phyloP scores from a whole-genome alignment of 2,329 filamentous ascomycete genomes.

The Orbilia oligospora region DNA sequence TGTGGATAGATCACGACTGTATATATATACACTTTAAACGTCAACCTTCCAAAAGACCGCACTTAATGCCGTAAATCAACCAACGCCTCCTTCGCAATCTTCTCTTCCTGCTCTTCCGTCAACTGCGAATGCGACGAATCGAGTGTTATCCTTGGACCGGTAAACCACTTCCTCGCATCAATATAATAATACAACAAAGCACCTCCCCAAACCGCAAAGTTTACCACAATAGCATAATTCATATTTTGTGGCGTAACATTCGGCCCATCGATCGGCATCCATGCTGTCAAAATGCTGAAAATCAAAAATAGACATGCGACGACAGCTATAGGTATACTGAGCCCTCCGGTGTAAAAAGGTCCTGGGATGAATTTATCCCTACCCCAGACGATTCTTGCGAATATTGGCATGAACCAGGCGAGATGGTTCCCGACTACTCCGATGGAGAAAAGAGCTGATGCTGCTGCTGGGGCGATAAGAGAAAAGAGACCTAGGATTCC shows the following conservation, averaged over 20 bases:
- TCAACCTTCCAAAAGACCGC: neutral
- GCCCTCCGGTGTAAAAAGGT: constrained; percentile 73
- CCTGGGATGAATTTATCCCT: constrained; percentile 73
- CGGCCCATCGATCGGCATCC: constrained; percentile 74
- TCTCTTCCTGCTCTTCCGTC: constrained; percentile 62
- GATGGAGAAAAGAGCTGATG: constrained; percentile 74
- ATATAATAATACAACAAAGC: constrained; percentile 73
- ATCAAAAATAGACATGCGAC: constrained; percentile 72
- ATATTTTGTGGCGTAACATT: constrained; percentile 70
- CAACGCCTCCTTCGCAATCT: constrained; percentile 63
- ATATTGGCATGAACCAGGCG: constrained; percentile 74
- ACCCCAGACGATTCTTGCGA: constrained; percentile 74
- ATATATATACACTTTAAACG: neutral
- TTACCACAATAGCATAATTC: constrained; percentile 77
- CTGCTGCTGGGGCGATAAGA: constrained; percentile 73
- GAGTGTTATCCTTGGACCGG: constrained; percentile 73
- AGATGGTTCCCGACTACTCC: constrained; percentile 75
- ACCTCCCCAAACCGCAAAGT: constrained; percentile 73
- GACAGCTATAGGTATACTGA: constrained; percentile 72
- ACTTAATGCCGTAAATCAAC: constrained; percentile 61
- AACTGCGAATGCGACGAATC: constrained; percentile 63
- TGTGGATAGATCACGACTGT: too few relatives aligned
- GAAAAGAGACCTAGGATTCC: constrained; percentile 73
- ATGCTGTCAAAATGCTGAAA: constrained; percentile 73
- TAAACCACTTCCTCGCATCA: constrained; percentile 74